phyloP scores from a whole-genome alignment of 75 land plant species.

The Sequoia sempervirens region DNA sequence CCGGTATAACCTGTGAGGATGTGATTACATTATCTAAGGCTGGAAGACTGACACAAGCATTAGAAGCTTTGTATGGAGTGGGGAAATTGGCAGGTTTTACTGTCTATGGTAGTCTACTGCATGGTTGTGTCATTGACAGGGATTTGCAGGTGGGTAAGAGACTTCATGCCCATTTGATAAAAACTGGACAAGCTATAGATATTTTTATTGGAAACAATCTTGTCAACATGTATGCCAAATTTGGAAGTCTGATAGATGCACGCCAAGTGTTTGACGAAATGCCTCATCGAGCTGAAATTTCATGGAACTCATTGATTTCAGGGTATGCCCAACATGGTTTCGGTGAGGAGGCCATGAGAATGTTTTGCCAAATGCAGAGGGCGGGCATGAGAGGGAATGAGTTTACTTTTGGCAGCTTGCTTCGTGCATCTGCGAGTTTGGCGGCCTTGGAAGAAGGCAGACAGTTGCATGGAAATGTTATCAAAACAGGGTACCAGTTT shows the following conservation, averaged over 20 bases:
- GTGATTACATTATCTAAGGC: background rate
- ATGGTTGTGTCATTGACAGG: conserved; percentile 20
- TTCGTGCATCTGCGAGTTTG: conserved; percentile 21
- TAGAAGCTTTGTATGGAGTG: conserved; percentile 16
- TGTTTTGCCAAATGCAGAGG: conserved; percentile 9
- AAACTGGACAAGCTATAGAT: background rate
- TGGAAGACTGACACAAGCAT: conserved; percentile 12
- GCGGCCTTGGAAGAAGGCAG: conserved; percentile 18
- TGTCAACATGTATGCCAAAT: conserved; percentile 21
- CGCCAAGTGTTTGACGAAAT: conserved; percentile 28
- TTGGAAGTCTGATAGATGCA: conserved; percentile 13
- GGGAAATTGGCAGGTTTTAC: conserved; percentile 9
- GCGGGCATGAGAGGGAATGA: conserved; percentile 13
- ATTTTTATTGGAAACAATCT: conserved; percentile 22
- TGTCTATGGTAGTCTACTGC: conserved; percentile 16
- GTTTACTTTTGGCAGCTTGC: conserved; percentile 19
- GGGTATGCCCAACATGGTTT: conserved; percentile 18
- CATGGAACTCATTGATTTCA: conserved; percentile 38
- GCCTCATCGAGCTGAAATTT: conserved; percentile 13
- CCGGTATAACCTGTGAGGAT: background rate
- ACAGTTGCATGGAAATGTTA: conserved; percentile 15
- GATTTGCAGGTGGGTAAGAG: conserved; percentile 21
- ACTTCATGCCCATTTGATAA: conserved; percentile 19
- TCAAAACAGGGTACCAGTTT: conserved; percentile 8
- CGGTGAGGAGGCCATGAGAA: conserved; percentile 7